Evolutionary conservation across 192 early-diverging fungal genomes (phyloP), one percentile per base, ranked within the genome.

Genomic region (Pilaira anomala): DNA sequence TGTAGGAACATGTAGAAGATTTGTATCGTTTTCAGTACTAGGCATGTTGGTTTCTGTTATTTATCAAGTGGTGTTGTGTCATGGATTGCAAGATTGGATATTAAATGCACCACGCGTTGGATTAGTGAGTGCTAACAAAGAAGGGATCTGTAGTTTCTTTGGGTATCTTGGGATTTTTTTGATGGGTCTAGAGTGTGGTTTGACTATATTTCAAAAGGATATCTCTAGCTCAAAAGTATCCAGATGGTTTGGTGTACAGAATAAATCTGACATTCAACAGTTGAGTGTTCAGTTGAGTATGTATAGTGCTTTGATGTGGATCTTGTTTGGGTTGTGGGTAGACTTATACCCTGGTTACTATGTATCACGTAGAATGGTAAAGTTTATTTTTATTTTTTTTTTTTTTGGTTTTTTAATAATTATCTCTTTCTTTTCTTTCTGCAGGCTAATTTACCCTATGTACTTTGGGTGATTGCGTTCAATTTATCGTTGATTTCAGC

Each of bases 161-260:
- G 90, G 88, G 82, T 98, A 95, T 67, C 73, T 91, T 45, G 66
- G 88, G 1, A 91, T 97, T 33, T 97, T 90, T 65, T 68, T 94
- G 30, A 64, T 92, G 36, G 88, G 89, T 0, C 80, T 92, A 33
- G 87, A 87, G 61, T 69, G 89, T 16, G 96, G 96, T 2, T 69
- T 66, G 7, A 75, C 77, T 59, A 74, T 89, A 33, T 81, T 85
- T 14, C 25, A 48, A 21, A 33, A 62, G 6, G 13, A 49, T 2
- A 49, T 42, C 14, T 58, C 40, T 11, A 21, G 14, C 9, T 21
- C 29, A 36, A 55, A 55, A 14, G 3, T 42, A 26, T 42, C 56
- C 1, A 39, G 14, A 3, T 13, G n/a, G 4, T 9, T 55, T 2
- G 11, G 11, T 1, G 30, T 55, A 1, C 4, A 44, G 3, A 16